Conservation (phyloP, 176 grass and related monocot genomes). For the Microstegium vimineum region DNA sequence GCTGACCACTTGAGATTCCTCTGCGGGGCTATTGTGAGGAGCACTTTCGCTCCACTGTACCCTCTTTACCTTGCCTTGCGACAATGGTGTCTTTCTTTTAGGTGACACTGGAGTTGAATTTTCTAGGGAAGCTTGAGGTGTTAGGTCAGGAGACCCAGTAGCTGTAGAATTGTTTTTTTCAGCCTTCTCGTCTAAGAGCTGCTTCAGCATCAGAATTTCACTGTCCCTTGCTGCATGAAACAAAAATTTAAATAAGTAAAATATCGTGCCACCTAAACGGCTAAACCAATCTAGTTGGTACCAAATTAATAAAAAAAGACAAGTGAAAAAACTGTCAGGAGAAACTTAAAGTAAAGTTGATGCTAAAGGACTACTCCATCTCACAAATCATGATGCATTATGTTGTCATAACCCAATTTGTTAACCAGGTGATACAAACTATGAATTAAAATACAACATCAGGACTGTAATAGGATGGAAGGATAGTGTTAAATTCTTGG, state of each 20-base stretch:
- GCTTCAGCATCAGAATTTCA: slow-evolving; percentile 53
- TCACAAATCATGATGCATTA: not conserved
- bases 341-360: not conserved
- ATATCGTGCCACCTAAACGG: not conserved
- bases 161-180: slow-evolving; percentile 8
- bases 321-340: not conserved
- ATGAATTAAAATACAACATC: not conserved
- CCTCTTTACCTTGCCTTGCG: not conserved
- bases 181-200: slow-evolving; percentile 43
- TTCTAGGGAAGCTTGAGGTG: not conserved
- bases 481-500: not conserved
- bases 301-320: not conserved
- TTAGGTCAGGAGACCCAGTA: not conserved
- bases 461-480: not conserved
- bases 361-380: not conserved
- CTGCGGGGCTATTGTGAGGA: slow-evolving; percentile 10
- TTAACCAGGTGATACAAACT: not conserved
- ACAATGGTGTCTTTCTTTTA: slow-evolving; percentile 9
- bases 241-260: not conserved
- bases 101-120: slow-evolving; percentile 3
- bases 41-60: not conserved
- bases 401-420: not conserved
- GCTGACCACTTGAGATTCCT: slow-evolving; percentile 34
- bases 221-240: slow-evolving; percentile 46
- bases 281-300: slow-evolving; percentile 8